Conservation (phyloP, 257 asterid species). For the Solanum appendiculatum region DNA sequence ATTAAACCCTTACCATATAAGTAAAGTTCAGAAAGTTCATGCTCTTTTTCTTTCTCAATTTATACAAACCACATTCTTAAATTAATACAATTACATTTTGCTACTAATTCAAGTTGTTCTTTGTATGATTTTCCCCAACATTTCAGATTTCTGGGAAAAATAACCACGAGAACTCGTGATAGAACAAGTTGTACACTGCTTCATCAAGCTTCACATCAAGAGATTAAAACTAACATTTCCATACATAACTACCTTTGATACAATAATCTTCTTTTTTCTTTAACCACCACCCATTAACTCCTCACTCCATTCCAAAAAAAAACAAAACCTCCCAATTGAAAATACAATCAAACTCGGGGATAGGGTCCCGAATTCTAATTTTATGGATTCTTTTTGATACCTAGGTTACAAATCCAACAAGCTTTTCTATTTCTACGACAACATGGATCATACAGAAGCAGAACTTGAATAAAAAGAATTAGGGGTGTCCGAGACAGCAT, state of each 20-base stretch:
- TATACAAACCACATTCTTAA: too few species aligned
- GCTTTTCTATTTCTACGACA: background rate
- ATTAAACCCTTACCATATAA: too few species aligned
- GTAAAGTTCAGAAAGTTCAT: too few species aligned
- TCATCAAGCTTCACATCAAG: background rate
- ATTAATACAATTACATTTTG: background rate
- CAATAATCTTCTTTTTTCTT: background rate
- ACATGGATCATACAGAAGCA: background rate
- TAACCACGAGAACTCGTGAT: background rate
- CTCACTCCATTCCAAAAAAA: background rate
- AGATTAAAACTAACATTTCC: background rate
- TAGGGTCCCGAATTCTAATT: background rate
- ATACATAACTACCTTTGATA: background rate
- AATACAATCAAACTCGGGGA: background rate
- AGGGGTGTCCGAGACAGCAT: slow-evolving; percentile 22
- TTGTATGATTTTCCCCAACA: background rate
- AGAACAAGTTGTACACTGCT: background rate
- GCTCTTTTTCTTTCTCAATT: too few species aligned
- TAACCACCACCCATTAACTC: background rate
- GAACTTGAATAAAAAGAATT: background rate
- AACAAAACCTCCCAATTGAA: background rate
- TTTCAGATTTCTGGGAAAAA: background rate
- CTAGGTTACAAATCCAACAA: background rate
- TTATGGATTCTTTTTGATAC: background rate
- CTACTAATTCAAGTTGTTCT: background rate